Evolutionary conservation across 2,329 filamentous ascomycete genomes (phyloP).

Genomic region (Camillea tinctor): DNA sequence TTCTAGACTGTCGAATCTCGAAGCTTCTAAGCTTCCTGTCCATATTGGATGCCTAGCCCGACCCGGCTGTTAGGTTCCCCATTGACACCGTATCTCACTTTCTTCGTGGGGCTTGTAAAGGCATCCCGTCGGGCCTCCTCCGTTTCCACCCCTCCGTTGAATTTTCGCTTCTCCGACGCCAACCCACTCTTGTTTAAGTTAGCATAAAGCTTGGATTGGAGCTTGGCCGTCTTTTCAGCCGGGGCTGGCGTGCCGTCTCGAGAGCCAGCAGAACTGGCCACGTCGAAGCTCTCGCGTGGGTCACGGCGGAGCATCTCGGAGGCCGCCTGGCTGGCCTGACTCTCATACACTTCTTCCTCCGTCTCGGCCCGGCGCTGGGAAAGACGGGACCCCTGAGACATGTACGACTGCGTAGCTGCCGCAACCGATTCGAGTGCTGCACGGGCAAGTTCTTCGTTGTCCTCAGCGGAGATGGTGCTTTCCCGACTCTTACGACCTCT

Average conservation of each 20-base stretch:
- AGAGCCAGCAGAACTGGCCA: conserved; percentile 42
- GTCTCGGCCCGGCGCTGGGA: conserved; percentile 36
- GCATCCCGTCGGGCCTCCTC: conserved; percentile 35
- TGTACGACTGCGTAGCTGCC: conserved; percentile 41
- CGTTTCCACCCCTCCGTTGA: conserved; percentile 33
- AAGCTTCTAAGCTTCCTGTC: conserved; percentile 22
- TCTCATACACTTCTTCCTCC: conserved; percentile 67
- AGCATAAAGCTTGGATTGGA: conserved; percentile 53
- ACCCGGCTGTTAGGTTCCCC: conserved; percentile 41
- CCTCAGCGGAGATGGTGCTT: conserved; percentile 76
- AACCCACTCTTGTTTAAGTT: conserved; percentile 41
- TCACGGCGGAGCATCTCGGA: conserved; percentile 70
- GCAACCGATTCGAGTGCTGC: conserved; percentile 55
- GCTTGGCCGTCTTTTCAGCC: conserved; percentile 44
- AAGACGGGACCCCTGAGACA: conserved; percentile 32
- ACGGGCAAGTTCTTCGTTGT: conserved; percentile 57
- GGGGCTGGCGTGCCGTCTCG: conserved; percentile 45
- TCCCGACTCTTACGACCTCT: conserved; percentile 70
- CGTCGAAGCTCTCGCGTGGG: conserved; percentile 52
- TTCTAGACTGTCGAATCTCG: not conserved
- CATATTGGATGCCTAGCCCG: conserved; percentile 54
- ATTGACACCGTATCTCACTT: conserved; percentile 43
- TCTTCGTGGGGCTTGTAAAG: conserved; percentile 51
- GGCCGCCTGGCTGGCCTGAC: conserved; percentile 75
- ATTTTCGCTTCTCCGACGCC: conserved; percentile 50